Conservation (phyloP, 108 stramenopile genomes). For the Cylindrotheca closterium region DNA sequence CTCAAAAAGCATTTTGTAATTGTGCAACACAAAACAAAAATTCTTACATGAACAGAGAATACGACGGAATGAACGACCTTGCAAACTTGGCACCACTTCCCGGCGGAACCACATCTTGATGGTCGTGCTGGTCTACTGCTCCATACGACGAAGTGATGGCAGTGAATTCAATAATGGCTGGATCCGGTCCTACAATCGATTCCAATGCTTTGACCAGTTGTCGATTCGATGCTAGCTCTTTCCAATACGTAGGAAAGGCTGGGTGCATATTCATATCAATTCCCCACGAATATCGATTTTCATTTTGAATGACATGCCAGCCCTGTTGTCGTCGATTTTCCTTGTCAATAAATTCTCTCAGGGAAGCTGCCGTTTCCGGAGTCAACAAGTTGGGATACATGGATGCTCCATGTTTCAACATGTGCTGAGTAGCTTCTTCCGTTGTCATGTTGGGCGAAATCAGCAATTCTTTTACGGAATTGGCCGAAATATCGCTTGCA, state of each 20-base stretch:
- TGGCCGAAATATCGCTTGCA: constrained; percentile 42
- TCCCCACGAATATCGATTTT: constrained; percentile 52
- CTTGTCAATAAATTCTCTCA: constrained; percentile 50
- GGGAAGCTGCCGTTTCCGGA: constrained; percentile 32
- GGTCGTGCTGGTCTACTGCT: constrained; percentile 45
- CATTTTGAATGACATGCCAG: constrained; percentile 46
- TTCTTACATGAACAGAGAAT: constrained; percentile 38
- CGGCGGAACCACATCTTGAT: constrained; percentile 43
- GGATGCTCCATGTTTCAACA: constrained; percentile 50
- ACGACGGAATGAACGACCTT: constrained; percentile 45
- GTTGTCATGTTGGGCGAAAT: constrained; percentile 9
- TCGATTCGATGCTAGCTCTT: constrained; percentile 39
- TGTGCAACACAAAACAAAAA: no score
- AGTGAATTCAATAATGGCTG: constrained; percentile 66
- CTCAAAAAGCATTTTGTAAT: no score
- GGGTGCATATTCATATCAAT: constrained; percentile 48
- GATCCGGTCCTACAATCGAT: constrained; percentile 50
- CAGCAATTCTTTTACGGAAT: constrained; percentile 19
- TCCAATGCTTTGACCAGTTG: constrained; percentile 33
- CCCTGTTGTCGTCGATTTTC: constrained; percentile 36
- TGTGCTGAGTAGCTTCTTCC: constrained; percentile 21
- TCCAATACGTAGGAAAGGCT: constrained; percentile 38
- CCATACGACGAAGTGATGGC: constrained; percentile 58
- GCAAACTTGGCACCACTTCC: constrained; percentile 39
- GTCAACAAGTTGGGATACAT: constrained; percentile 56